phyloP scores from a whole-genome alignment of 2,329 filamentous ascomycete genomes.

The Talaromyces piceae region DNA sequence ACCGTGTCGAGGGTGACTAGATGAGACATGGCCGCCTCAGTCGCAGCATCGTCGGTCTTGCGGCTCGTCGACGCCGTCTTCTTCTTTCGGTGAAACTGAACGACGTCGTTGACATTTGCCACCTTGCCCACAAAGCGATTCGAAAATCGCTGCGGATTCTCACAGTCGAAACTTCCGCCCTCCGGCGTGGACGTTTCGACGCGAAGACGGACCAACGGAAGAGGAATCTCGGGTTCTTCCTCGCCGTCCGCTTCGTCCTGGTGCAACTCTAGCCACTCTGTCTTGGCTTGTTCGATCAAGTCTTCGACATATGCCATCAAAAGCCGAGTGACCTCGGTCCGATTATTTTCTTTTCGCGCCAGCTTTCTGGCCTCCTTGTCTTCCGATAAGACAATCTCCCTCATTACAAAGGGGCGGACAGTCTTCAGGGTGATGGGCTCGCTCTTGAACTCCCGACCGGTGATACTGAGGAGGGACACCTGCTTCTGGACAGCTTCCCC shows the following conservation, averaged over 20 bases:
- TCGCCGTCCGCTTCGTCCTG: slow-evolving; percentile 49
- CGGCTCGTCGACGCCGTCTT: slow-evolving; percentile 41
- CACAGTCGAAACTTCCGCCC: slow-evolving; percentile 77
- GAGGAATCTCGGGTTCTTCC: slow-evolving; percentile 56
- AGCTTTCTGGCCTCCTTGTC: slow-evolving; percentile 71
- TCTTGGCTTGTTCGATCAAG: slow-evolving; percentile 77
- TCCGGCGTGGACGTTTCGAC: slow-evolving; percentile 85
- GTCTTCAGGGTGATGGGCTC: slow-evolving; percentile 78
- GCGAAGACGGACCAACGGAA: slow-evolving; percentile 80
- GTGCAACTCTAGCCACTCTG: slow-evolving; percentile 74
- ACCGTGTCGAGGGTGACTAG: slow-evolving; percentile 62
- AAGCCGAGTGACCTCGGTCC: slow-evolving; percentile 68
- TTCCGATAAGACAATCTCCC: slow-evolving; percentile 68
- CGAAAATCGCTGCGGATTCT: slow-evolving; percentile 94
- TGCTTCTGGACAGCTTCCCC: slow-evolving; percentile 90
- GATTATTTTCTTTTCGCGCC: slow-evolving; percentile 74
- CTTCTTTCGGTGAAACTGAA: slow-evolving; percentile 90
- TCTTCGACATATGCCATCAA: slow-evolving; percentile 73
- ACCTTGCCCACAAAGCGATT: slow-evolving; percentile 86
- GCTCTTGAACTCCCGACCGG: slow-evolving; percentile 69
- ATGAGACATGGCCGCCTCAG: slow-evolving; percentile 55
- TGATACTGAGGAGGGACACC: slow-evolving; percentile 76
- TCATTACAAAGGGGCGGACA: slow-evolving; percentile 83
- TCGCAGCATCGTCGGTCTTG: slow-evolving; percentile 46
- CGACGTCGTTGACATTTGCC: slow-evolving; percentile 87